These are phyloP conservation scores for Coniochaeta prunicola DNA, from an alignment of 2,329 filamentous ascomycete species.

Conservation along the genomic window DNA sequence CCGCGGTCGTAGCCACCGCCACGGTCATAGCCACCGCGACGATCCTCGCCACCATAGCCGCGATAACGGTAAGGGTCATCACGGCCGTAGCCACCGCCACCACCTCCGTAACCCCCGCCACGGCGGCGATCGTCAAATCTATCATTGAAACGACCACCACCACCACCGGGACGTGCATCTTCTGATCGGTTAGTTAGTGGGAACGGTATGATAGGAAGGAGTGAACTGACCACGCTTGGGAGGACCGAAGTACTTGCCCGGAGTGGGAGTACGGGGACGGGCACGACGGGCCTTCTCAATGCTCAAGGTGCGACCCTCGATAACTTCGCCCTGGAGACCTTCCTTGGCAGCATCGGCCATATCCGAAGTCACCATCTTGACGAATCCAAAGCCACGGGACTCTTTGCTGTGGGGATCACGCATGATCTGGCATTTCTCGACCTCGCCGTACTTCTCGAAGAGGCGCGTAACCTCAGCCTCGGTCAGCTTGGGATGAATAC, in stretches of 20 bases:
- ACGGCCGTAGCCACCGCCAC: slow-evolving; percentile 33
- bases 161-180: slow-evolving; percentile 43
- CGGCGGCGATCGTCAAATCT: slow-evolving; percentile 61
- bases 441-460: slow-evolving; percentile 97
- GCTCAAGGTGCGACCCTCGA: slow-evolving; percentile 91
- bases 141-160: slow-evolving; percentile 55
- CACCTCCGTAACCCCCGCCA: slow-evolving; percentile 47
- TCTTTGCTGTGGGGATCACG: slow-evolving; percentile 97
- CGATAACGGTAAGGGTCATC: slow-evolving; percentile 54
- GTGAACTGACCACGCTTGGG: slow-evolving; percentile 81
- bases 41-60: slow-evolving; percentile 22
- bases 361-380: slow-evolving; percentile 95
- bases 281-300: slow-evolving; percentile 98
- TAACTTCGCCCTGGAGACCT: slow-evolving; percentile 86
- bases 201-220: slow-evolving; percentile 26
- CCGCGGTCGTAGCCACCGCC: slow-evolving; percentile 22
- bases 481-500: slow-evolving; percentile 86
- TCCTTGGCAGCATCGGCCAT: slow-evolving; percentile 97
- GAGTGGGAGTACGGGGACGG: slow-evolving; percentile 89
- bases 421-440: slow-evolving; percentile 99
- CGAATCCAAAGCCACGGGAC: slow-evolving; percentile 97
- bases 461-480: slow-evolving; percentile 89
- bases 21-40: slow-evolving; percentile 25
- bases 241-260: slow-evolving; percentile 97
- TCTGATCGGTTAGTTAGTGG: slow-evolving; percentile 36